Evolutionary conservation across 1,284 basidiomycete species (phyloP).

Genomic region (Ceratobasidium sp.): DNA sequence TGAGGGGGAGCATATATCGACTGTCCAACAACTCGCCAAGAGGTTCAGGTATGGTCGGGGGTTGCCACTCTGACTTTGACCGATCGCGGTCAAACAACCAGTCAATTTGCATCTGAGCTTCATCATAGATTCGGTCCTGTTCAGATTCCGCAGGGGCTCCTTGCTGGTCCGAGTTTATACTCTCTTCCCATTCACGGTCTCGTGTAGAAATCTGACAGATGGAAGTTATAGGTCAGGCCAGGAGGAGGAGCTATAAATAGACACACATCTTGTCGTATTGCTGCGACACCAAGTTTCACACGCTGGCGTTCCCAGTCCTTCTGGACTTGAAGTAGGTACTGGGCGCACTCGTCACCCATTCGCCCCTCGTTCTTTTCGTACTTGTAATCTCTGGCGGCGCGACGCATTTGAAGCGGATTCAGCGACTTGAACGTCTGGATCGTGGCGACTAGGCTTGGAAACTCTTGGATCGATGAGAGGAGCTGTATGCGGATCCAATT

Average conservation of each 20-base stretch:
- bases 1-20: constrained; percentile 89
- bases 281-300: constrained; percentile 82
- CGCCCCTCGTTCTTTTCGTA: constrained; percentile 92
- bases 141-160: constrained; percentile 48
- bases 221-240: too few species aligned
- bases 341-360: constrained; percentile 94
- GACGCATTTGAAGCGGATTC: constrained; percentile 95
- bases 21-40: constrained; percentile 91
- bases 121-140: constrained; percentile 46
- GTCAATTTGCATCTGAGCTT: constrained; percentile 72
- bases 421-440: constrained; percentile 88
- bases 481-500: constrained; percentile 62
- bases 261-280: constrained; percentile 77
- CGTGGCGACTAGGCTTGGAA: constrained; percentile 87
- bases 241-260: background rate
- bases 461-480: constrained; percentile 85
- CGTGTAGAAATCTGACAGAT: constrained; percentile 68
- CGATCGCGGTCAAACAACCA: constrained; percentile 75
- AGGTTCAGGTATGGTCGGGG: constrained; percentile 78
- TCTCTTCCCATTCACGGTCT: constrained; percentile 69
- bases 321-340: constrained; percentile 93
- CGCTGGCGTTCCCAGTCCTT: constrained; percentile 95
- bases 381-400: constrained; percentile 92
- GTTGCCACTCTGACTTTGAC: constrained; percentile 77
- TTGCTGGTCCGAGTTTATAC: constrained; percentile 60